Evolutionary conservation across 106 monocot species (phyloP).

Genomic region (Posidonia australis): DNA sequence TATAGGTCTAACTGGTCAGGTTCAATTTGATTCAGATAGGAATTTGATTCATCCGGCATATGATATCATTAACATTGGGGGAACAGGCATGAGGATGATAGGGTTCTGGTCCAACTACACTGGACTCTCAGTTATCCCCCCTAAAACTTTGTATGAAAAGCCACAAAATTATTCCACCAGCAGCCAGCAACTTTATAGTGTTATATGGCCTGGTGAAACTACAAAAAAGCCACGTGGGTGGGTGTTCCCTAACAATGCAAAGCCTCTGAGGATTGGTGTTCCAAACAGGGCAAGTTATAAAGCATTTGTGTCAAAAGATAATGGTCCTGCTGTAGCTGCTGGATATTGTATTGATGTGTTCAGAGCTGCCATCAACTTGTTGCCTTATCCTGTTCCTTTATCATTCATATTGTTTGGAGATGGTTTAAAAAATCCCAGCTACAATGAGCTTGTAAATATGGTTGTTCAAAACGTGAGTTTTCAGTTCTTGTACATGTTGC

Average conservation of each 20-base stretch:
- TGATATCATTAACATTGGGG: conserved; percentile 59
- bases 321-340: conserved; percentile 24
- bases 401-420: conserved; percentile 50
- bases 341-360: conserved; percentile 77
- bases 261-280: conserved; percentile 58
- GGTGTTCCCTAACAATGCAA: conserved; percentile 72
- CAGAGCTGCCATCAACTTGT: conserved; percentile 45
- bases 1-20: conserved; percentile 44
- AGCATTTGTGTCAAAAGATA: conserved; percentile 36
- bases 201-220: conserved; percentile 66
- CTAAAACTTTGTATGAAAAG: conserved; percentile 38
- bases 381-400: conserved; percentile 71
- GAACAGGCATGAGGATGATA: conserved; percentile 30
- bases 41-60: conserved; percentile 58
- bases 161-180: conserved; percentile 26
- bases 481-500: background rate
- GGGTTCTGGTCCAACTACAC: conserved; percentile 75
- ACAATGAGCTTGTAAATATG: conserved; percentile 40
- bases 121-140: conserved; percentile 44
- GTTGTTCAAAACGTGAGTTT: conserved; percentile 51
- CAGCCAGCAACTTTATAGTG: conserved; percentile 37
- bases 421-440: conserved; percentile 53
- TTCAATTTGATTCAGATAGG: conserved; percentile 45
- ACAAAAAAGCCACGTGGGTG: conserved; percentile 52
- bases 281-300: conserved; percentile 55